phyloP scores from a whole-genome alignment of 495 filamentous ascomycete species.

The Symbiotaphrina buchneri region DNA sequence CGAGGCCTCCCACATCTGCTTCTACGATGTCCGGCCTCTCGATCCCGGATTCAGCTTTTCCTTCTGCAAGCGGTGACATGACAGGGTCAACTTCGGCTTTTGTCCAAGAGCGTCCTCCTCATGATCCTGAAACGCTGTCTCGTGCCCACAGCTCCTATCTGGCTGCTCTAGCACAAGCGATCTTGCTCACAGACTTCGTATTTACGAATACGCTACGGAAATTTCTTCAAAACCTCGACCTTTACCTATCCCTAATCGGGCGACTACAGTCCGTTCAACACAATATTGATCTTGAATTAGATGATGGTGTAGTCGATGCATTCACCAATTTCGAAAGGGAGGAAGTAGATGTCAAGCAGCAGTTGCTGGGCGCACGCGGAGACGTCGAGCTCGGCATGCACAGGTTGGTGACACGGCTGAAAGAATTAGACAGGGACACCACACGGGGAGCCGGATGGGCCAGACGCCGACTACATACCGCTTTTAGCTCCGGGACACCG shows the following conservation, averaged over 20 bases:
- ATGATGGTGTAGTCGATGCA: constrained; percentile 56
- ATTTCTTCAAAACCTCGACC: constrained; percentile 50
- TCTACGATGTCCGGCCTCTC: neutral
- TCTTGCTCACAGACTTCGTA: constrained; percentile 43
- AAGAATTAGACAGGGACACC: constrained; percentile 38
- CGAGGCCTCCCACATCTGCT: neutral
- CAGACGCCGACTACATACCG: constrained; percentile 5
- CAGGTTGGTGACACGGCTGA: constrained; percentile 31
- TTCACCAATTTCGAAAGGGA: constrained; percentile 46
- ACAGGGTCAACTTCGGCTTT: constrained; percentile 1
- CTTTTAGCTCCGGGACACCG: constrained; percentile 9
- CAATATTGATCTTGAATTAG: constrained; percentile 51
- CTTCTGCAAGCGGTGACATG: neutral
- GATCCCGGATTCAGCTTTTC: neutral
- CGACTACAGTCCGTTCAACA: constrained; percentile 50
- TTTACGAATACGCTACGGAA: constrained; percentile 52
- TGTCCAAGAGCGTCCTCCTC: constrained; percentile 7
- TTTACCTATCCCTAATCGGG: constrained; percentile 48
- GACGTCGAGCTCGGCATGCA: constrained; percentile 37
- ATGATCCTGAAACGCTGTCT: constrained; percentile 69
- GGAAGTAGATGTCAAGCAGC: constrained; percentile 34
- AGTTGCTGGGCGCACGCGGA: constrained; percentile 27
- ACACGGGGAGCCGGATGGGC: constrained; percentile 14
- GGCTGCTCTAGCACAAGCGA: constrained; percentile 31
- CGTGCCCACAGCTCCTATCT: constrained; percentile 60